Evolutionary conservation across 108 stramenopile genomes (phyloP), one percentile per base, ranked within the genome.

Genomic region (Conticribra weissflogii): DNA sequence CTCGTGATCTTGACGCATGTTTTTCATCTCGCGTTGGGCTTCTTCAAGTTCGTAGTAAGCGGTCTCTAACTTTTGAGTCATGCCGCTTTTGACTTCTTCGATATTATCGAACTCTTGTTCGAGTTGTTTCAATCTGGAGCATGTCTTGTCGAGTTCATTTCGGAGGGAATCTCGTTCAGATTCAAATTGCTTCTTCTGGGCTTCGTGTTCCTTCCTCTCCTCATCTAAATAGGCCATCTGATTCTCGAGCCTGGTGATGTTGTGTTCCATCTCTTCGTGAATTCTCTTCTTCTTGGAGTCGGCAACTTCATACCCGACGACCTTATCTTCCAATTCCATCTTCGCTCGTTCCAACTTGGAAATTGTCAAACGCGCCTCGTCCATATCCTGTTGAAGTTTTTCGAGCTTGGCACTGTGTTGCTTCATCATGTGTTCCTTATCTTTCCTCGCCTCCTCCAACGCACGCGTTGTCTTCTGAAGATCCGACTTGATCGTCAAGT

Each of bases 31-130:
- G 3, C 48, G 54, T 41, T 78, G 54, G 2, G 76, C 63, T 28
- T 64, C 59, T 25, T 78, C 76, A 34, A 74, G 49, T 14, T 74
- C 72, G 36, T 64, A 74, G 44, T 74, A 74, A 8, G 72, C 72
- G 24, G 63, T 21, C 34, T 74, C 72, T 21, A 78, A 55, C 76
- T 78, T 78, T 17, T 70, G 56, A 44, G 69, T 69, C 18, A 78
- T 46, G 5, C 76, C 76, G 21, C 59, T 65, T 51, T 78, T 78
- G 48, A 78, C 33, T 44, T 64, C 49, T 18, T 77, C 67, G 23
- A 54, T 54, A 25, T 77, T 77, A 14, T 68, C 63, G 5, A 64
- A 0, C 19, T 51, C 56, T 49, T 30, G 31, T 33, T 76, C 74
- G 12, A 67, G 8, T 46, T 76, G 48, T 32, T 24, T 63, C 60